These are phyloP conservation scores for Aegilops longissima DNA, from an alignment of 176 grass and related monocot genomes.

Conservation along the genomic window DNA sequence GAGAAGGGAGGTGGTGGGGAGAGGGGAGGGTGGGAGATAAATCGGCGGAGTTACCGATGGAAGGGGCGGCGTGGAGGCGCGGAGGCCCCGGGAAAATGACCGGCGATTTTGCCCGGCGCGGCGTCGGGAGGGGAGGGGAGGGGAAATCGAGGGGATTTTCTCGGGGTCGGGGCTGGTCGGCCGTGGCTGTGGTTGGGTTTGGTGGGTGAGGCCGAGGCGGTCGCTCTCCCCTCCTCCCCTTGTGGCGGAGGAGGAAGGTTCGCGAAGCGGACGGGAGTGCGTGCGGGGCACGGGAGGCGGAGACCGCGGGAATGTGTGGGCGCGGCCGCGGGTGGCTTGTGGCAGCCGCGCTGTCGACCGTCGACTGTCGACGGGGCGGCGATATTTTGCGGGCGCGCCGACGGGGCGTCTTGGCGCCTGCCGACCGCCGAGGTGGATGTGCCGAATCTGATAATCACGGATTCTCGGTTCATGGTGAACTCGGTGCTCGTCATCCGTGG, in stretches of 20 bases:
- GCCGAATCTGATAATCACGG: no score
- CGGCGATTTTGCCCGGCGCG: background rate
- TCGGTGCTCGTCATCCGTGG: no score
- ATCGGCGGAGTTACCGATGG: constrained; percentile 12
- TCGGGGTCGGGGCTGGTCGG: background rate
- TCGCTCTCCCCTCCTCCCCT: background rate
- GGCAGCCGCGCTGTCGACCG: background rate
- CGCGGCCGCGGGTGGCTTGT: background rate
- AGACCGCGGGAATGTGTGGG: background rate
- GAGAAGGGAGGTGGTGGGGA: background rate
- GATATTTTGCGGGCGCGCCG: background rate
- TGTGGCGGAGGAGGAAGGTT: background rate
- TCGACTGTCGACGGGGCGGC: background rate
- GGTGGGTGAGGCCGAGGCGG: background rate
- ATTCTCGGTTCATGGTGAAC: no score
- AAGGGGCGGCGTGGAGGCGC: background rate
- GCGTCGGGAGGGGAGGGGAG: background rate
- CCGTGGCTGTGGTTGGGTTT: background rate
- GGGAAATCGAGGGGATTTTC: background rate
- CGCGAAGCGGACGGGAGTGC: background rate
- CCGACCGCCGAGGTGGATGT: background rate
- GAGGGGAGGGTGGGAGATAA: background rate
- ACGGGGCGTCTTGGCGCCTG: background rate
- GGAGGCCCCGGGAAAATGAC: constrained; percentile 5
- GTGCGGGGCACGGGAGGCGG: background rate